Base-by-base conservation (phyloP, 805 yeast species). In the Isabelozyma pseudorhagii region DNA sequence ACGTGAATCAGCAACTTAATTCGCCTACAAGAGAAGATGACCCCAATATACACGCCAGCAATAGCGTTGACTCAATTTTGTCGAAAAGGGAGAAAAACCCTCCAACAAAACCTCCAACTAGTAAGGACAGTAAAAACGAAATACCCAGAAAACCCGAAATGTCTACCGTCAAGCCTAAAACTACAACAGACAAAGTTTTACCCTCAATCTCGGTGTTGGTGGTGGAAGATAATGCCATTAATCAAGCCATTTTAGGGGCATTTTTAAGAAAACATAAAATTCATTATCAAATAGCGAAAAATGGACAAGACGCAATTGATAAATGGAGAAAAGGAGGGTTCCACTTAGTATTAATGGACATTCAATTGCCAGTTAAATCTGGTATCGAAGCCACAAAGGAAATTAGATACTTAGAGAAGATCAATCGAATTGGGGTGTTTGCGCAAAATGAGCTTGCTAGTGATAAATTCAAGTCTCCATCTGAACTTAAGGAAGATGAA, bases 341-440 rank as follows among this genome's bases (percentile, higher is more conserved):
- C 62, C 98, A 94, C 64, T 74, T 94, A 54, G 96, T 96, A 39
- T 78, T 94, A 42, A 94, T 94, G 99, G 99, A 94, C 74, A 88
- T 94, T 60, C 98, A 94, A 69, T 75, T 94, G 48, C 99, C 99
- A 0, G 96, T 91, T 2, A 84, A 93, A 77, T 89, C 97, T 1
- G 99, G 99, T 34, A 81, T 94, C 36, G 97, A 93, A 53, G 98
- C 96, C 3, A 88, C 98, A 1, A 86, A 87, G 61, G 97, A 90
- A 59, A 94, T 94, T 40, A 76, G 99, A 48, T 76, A 92, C 44
- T 71, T 91, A 43, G 99, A 94, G 63, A 82, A 82, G 56, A 68
- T 85, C 36, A 90, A 91, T 62, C 78, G 85, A 34, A 89, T 92
- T 53, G 97, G 97, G 9, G 78, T 74, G 68, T 84, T 58, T 77